These are phyloP conservation scores for Verticillium dahliae DNA, from an alignment of 2,329 filamentous ascomycete genomes.

Conservation along the genomic window DNA sequence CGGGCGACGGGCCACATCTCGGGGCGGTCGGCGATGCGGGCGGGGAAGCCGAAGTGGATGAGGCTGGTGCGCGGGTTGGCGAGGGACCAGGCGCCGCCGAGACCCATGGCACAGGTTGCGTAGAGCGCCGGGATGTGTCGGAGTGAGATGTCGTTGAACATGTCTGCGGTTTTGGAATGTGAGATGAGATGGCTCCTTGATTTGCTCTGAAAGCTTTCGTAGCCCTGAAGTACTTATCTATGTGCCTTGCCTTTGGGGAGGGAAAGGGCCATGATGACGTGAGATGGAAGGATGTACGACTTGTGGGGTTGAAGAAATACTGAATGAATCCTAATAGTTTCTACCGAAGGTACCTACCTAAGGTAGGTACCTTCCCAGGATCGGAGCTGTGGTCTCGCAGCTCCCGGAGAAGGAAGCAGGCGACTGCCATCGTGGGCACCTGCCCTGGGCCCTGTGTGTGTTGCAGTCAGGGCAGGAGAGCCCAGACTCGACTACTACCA, in stretches of 20 bases:
- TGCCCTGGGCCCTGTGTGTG: no score
- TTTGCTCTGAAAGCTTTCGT: no score
- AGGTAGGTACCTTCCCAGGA: no score
- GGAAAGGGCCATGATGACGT: neutral
- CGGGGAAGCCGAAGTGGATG: conserved; percentile 11
- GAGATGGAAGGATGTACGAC: neutral
- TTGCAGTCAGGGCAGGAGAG: no score
- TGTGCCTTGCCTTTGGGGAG: no score
- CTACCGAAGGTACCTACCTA: no score
- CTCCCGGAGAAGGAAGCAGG: no score
- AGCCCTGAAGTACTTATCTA: neutral
- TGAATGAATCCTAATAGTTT: no score
- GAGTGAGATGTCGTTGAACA: conserved; percentile 10
- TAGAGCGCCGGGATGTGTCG: conserved; percentile 12
- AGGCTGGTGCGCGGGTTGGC: conserved; percentile 10
- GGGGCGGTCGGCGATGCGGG: conserved; percentile 11
- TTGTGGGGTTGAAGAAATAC: neutral
- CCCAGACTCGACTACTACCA: no score
- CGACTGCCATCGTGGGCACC: no score
- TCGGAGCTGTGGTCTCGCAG: no score
- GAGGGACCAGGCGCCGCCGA: conserved; percentile 10
- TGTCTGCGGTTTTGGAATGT: neutral
- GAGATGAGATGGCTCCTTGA: neutral
- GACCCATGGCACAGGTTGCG: conserved; percentile 9
- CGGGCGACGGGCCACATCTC: conserved; percentile 12